Evolutionary conservation across 805 yeast species (phyloP), one percentile per base, ranked within the genome.

Genomic region (Lachancea dasiensis): DNA sequence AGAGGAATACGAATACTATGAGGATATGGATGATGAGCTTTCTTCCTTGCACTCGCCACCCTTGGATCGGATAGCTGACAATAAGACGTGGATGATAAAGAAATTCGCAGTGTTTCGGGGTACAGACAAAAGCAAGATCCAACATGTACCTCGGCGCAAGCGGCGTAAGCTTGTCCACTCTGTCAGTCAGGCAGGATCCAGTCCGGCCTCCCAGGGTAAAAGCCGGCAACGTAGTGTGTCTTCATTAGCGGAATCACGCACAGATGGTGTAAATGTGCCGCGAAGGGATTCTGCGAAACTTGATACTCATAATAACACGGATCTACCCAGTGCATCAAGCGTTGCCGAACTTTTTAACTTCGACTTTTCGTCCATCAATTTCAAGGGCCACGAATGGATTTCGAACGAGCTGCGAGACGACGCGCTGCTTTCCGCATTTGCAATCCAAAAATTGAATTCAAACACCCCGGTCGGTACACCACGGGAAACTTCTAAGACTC

Each of bases 71-170:
- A 63, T 72, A 7, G 56, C 54, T 1, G 54, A 64, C 18, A 66
- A 64, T 3, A 65, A 67, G 27, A 79, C 86, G 0, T 68, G 72
- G 61, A 51, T 72, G 4, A 60, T 72, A 30, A 95, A 95, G 1
- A 94, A 92, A 10, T 87, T 86, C 65, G 95, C 94, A 1, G 92
- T 85, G 1, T 85, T 86, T 50, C 70, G 70, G 46, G 80, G 80
- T 0, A 41, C 44, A 1, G 41, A 56, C 20, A 48, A 47, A 40
- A 39, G 50, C 36, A 33, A 56, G 44, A 50, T 50, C 36, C 26
- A 47, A 36, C 48, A 42, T 38, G 51, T 43, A 31, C 47, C 40
- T 35, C 39, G 44, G 36, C 41, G 41, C 35, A 41, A 41, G 38
- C 34, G 37, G 38, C 39, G 45, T 16, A 24, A 24, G 23, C 22